A percentile compares a stretch with the other conserved stretches of the same genome.
Evolutionary conservation across 352 stramenopile species (phyloP).

Genomic region (Thraustochytrium striatum): DNA sequence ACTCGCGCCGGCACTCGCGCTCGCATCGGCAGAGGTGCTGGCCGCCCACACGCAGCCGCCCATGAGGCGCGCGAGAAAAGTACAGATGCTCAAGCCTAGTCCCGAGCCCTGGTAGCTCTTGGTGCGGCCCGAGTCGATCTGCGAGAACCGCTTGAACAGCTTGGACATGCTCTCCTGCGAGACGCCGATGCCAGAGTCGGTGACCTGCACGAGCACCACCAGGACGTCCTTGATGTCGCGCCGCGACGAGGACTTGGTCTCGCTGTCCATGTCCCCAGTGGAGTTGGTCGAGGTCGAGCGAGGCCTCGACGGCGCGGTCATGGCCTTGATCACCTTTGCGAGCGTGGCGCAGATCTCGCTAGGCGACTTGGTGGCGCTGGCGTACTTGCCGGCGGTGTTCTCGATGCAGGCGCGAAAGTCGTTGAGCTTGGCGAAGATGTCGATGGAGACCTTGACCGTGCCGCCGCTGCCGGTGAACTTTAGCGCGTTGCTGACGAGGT

Average conservation of each 20-base stretch:
- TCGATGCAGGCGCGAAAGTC: conserved; percentile 33
- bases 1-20: no score
- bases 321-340: no score
- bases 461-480: conserved; percentile 52
- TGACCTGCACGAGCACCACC: conserved; percentile 53
- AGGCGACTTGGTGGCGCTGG: neutral
- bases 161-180: conserved; percentile 43
- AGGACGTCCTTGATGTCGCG: no score
- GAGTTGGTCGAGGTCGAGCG: no score
- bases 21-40: neutral
- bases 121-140: conserved; percentile 48
- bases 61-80: conserved; percentile 9
- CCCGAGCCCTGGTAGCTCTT: conserved; percentile 55
- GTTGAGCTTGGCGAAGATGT: neutral
- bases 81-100: conserved; percentile 54
- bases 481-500: conserved; percentile 57
- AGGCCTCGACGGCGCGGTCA: no score
- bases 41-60: conserved; percentile 16
- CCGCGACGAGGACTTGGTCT: no score
- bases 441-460: neutral
- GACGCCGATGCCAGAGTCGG: conserved; percentile 55
- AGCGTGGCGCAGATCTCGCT: no score
- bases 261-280: no score
- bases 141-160: conserved; percentile 53
- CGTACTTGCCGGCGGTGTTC: neutral